Percentiles rank a stretch among this genome's conserved stretches.
phyloP scores from a whole-genome alignment of 179 eudicot genomes.

The Drosera spatulata region DNA sequence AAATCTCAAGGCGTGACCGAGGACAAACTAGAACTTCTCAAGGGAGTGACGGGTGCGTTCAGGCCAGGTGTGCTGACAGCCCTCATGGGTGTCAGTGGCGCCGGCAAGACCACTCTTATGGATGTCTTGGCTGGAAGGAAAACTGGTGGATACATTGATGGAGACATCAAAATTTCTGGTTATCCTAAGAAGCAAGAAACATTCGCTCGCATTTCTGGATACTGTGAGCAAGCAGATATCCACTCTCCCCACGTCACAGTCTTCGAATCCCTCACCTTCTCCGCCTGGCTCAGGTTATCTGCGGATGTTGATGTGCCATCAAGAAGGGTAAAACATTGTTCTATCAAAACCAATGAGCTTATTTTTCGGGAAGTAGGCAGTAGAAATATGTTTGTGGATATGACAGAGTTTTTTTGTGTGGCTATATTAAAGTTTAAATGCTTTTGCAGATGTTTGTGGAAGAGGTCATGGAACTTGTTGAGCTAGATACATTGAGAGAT shows the following conservation, averaged over 20 bases:
- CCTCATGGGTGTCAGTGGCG: background rate
- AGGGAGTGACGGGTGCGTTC: background rate
- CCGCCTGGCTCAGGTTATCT: conserved; percentile 1
- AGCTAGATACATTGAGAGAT: conserved; percentile 15
- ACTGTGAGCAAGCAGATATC: background rate
- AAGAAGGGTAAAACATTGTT: too few species aligned
- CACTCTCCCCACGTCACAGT: background rate
- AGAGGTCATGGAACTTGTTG: conserved; percentile 6
- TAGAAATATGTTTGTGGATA: too few species aligned
- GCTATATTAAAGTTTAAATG: too few species aligned
- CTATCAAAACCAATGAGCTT: too few species aligned
- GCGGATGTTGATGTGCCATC: background rate
- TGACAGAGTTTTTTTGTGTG: too few species aligned
- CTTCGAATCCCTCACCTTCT: background rate
- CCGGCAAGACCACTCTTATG: background rate
- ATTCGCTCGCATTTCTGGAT: background rate
- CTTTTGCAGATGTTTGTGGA: conserved; percentile 22
- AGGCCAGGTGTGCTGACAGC: conserved; percentile 3
- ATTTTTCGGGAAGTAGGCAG: too few species aligned
- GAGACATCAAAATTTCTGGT: background rate
- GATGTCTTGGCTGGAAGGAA: background rate
- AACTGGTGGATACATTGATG: background rate
- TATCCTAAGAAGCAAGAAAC: background rate
- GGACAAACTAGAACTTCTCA: background rate
- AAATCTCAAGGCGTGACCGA: background rate